These are phyloP conservation scores for Henckelia pumila DNA, from an alignment of 257 asterid species.

Conservation along the genomic window DNA sequence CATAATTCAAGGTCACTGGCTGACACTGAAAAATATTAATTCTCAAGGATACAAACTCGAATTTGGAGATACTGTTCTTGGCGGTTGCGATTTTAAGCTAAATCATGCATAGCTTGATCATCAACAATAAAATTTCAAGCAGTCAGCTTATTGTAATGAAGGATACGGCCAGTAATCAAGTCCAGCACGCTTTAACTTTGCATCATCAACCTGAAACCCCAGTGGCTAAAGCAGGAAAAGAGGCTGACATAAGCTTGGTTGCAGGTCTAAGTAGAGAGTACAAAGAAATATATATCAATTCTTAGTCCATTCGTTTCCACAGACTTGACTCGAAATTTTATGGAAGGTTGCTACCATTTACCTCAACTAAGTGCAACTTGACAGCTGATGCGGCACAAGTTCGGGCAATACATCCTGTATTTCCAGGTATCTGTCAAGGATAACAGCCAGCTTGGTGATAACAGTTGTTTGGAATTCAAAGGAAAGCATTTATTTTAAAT, in stretches of 20 bases:
- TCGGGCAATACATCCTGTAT: slow-evolving; percentile 92
- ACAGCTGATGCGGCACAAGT: slow-evolving; percentile 96
- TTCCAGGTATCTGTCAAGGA: slow-evolving; percentile 37
- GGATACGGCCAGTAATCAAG: slow-evolving; percentile 99
- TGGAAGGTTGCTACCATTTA: slow-evolving; percentile 21
- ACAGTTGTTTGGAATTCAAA: background rate
- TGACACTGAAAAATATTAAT: slow-evolving; percentile 9
- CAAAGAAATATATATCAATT: background rate
- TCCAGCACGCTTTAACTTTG: slow-evolving; percentile 92
- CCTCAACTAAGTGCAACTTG: slow-evolving; percentile 88
- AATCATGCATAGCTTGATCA: background rate
- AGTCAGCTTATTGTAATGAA: background rate
- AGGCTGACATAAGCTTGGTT: slow-evolving; percentile 12
- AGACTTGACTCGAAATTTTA: background rate
- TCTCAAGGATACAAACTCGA: slow-evolving; percentile 7
- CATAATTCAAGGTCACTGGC: background rate
- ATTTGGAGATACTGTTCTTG: background rate
- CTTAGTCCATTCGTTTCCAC: background rate
- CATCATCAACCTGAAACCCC: slow-evolving; percentile 82
- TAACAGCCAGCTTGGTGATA: background rate
- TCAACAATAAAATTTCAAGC: background rate
- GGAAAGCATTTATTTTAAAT: background rate
- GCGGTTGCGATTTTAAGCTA: background rate
- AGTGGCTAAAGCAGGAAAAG: slow-evolving; percentile 62
- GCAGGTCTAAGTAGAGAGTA: slow-evolving; percentile 8